These are phyloP conservation scores for Pyrenochaeta sp. DNA, from an alignment of 2,329 filamentous ascomycete species.

Conservation along the genomic window DNA sequence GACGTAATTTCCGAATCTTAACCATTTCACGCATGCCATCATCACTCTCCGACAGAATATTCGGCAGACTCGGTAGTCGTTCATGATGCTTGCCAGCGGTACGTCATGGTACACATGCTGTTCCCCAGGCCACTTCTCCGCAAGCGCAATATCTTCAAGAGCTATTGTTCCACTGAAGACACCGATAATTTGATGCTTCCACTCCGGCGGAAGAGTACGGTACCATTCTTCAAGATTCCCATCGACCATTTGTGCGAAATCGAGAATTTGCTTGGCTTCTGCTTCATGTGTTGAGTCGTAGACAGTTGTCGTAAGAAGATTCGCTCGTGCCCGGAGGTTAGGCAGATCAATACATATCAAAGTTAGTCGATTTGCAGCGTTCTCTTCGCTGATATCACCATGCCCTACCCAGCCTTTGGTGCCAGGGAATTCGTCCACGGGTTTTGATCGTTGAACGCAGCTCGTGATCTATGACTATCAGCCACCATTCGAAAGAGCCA, in stretches of 20 bases:
- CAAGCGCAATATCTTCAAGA: slow-evolving; percentile 35
- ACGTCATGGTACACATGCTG: slow-evolving; percentile 52
- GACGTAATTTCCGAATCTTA: slow-evolving; percentile 19
- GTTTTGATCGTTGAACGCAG: slow-evolving; percentile 50
- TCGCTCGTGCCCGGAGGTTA: slow-evolving; percentile 46
- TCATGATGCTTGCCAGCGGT: slow-evolving; percentile 49
- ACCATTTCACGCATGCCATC: slow-evolving; percentile 45
- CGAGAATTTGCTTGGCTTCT: slow-evolving; percentile 45
- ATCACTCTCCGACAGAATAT: slow-evolving; percentile 53
- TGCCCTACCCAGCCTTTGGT: slow-evolving; percentile 45
- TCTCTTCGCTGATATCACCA: slow-evolving; percentile 43
- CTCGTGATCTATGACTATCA: slow-evolving; percentile 45
- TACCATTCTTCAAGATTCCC: slow-evolving; percentile 49
- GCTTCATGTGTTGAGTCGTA: slow-evolving; percentile 26
- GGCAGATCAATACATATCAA: slow-evolving; percentile 51
- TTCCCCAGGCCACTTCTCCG: slow-evolving; percentile 49
- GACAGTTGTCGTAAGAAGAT: slow-evolving; percentile 34
- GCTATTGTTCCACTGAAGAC: slow-evolving; percentile 33
- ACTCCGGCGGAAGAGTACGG: slow-evolving; percentile 43
- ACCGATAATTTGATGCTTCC: slow-evolving; percentile 45
- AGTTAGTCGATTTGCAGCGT: slow-evolving; percentile 51
- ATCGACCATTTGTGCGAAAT: slow-evolving; percentile 49
- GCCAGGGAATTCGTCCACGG: slow-evolving; percentile 50
- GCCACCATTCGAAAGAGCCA: not conserved
- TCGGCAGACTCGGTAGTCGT: slow-evolving; percentile 52